phyloP scores from a whole-genome alignment of 2,329 filamentous ascomycete species.

The Talaromyces sp. region DNA sequence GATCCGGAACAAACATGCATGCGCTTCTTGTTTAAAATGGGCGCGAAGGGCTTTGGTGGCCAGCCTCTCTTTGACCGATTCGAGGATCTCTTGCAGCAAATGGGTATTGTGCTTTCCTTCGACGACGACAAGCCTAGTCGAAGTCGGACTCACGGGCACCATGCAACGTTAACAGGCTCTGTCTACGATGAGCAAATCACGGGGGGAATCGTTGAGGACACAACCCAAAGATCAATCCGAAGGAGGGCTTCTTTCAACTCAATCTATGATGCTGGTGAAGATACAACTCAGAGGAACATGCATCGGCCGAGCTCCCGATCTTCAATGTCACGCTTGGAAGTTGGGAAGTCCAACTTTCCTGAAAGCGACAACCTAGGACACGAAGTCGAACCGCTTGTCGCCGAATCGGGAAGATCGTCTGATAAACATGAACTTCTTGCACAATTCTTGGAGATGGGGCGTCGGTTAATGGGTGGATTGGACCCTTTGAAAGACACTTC shows the following conservation, averaged over 20 bases:
- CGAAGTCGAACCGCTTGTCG: slow-evolving; percentile 11
- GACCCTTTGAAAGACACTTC: slow-evolving; percentile 18
- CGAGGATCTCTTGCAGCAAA: slow-evolving; percentile 57
- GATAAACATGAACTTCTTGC: slow-evolving; percentile 33
- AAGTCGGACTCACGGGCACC: slow-evolving; percentile 25
- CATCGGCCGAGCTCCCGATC: slow-evolving; percentile 38
- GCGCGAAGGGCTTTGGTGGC: slow-evolving; percentile 51
- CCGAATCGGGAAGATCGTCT: slow-evolving; percentile 16
- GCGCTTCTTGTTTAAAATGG: slow-evolving; percentile 72
- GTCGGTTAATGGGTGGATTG: slow-evolving; percentile 28
- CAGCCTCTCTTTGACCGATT: slow-evolving; percentile 64
- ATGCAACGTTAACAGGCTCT: slow-evolving; percentile 15
- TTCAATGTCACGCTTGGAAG: slow-evolving; percentile 37
- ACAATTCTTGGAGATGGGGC: slow-evolving; percentile 34
- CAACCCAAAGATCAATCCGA: slow-evolving; percentile 23
- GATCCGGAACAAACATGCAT: slow-evolving; percentile 71
- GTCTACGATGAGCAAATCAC: slow-evolving; percentile 13
- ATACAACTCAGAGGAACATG: slow-evolving; percentile 41
- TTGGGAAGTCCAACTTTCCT: slow-evolving; percentile 30
- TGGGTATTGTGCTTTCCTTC: slow-evolving; percentile 68
- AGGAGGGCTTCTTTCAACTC: slow-evolving; percentile 52
- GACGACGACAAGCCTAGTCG: slow-evolving; percentile 35
- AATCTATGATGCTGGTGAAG: slow-evolving; percentile 46
- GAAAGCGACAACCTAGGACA: slow-evolving; percentile 15
- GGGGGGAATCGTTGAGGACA: slow-evolving; percentile 21